Conservation (phyloP, 169 alveolate species). For the Plasmodium cynomolgi region DNA sequence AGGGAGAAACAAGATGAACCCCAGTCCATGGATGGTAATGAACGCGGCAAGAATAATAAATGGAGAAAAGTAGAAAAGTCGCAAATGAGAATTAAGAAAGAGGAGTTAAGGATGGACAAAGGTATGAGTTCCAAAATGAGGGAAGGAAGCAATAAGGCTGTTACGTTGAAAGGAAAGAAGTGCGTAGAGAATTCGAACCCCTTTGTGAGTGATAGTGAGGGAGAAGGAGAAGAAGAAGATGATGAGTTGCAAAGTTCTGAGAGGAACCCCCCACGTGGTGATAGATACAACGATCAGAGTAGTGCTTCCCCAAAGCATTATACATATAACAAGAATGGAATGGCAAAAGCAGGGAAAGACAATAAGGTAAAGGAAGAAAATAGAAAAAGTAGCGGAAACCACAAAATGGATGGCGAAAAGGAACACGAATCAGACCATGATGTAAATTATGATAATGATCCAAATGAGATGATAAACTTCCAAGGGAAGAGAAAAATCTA, state of each 20-base stretch:
- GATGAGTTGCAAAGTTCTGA: background rate
- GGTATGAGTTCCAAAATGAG: background rate
- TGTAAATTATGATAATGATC: constrained; percentile 9
- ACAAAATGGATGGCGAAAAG: background rate
- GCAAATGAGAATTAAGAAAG: background rate
- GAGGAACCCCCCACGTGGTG: background rate
- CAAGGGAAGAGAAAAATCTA: background rate
- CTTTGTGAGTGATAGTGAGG: background rate
- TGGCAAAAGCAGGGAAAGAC: background rate
- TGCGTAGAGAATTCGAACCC: background rate
- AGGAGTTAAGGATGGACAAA: background rate
- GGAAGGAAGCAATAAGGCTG: background rate
- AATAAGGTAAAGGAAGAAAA: background rate
- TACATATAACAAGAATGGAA: background rate
- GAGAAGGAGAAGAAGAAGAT: background rate
- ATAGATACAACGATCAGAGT: background rate
- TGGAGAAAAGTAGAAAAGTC: background rate
- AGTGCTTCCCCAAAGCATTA: background rate
- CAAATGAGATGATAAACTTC: background rate
- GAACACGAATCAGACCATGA: constrained; percentile 8
- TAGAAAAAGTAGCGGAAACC: background rate
- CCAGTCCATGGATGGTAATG: background rate
- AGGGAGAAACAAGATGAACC: background rate
- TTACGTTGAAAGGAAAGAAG: background rate
- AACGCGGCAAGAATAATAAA: background rate